These are phyloP conservation scores for Viola odorata DNA, from an alignment of 345 rosid species.

Conservation along the genomic window DNA sequence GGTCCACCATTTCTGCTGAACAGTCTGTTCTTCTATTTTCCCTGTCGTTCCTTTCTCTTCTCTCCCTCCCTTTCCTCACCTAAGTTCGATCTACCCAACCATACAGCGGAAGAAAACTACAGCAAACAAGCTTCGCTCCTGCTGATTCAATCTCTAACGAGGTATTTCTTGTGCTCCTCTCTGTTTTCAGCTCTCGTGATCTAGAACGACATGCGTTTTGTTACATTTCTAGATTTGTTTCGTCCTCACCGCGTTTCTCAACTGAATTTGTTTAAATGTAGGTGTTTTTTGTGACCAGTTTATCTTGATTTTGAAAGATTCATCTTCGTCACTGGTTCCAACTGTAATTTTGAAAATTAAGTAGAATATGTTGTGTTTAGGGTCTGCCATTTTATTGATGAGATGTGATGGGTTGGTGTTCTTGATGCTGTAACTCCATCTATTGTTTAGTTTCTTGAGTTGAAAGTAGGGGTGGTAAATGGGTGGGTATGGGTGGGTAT, in stretches of 20 bases:
- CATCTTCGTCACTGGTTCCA: not conserved
- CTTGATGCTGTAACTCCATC: no score
- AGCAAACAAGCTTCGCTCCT: not conserved
- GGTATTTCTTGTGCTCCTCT: not conserved
- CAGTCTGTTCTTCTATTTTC: conserved; percentile 2
- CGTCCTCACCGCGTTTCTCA: not conserved
- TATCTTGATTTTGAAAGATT: not conserved
- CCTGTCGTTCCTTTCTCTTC: no score
- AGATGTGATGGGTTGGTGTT: no score
- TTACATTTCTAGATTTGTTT: conserved; percentile 4
- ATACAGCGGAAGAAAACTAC: not conserved
- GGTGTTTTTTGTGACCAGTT: not conserved
- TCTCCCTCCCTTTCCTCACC: not conserved
- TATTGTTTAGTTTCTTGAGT: no score
- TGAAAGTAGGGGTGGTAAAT: no score
- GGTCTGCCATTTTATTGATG: no score
- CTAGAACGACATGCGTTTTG: not conserved
- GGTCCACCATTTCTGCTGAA: no score
- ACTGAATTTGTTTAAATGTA: not conserved
- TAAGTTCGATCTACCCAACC: conserved; percentile 17
- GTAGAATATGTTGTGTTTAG: no score
- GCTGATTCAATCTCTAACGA: conserved; percentile 4
- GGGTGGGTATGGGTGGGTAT: no score
- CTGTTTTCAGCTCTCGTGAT: conserved; percentile 7
- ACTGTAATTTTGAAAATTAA: no score